phyloP scores from a whole-genome alignment of 257 asterid species.

The Misopates orontium region DNA sequence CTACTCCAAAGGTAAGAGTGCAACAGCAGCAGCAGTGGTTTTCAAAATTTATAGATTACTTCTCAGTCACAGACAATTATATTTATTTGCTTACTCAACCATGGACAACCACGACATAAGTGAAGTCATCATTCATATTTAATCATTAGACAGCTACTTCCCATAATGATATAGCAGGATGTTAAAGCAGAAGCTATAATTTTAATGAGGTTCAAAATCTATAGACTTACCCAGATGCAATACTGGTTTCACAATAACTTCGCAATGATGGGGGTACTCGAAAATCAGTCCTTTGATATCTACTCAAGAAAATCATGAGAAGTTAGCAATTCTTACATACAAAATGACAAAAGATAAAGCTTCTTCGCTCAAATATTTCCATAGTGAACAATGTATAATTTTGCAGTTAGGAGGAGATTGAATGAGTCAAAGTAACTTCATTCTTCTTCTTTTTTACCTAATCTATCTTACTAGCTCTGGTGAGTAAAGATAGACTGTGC shows the following conservation, averaged over 20 bases:
- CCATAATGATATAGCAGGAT: neutral
- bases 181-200: neutral
- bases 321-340: conserved; percentile 9
- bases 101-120: conserved; percentile 1
- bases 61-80: conserved; percentile 2
- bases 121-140: conserved; percentile 1
- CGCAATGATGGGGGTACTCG: conserved; percentile 78
- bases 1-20: neutral
- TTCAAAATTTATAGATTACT: neutral
- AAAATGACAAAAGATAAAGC: conserved; percentile 15
- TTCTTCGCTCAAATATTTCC: conserved; percentile 2
- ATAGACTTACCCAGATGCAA: conserved; percentile 48
- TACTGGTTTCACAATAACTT: conserved; percentile 46
- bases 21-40: conserved; percentile 8
- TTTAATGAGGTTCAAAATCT: neutral
- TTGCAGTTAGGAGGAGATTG: neutral
- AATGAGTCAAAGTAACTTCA: neutral
- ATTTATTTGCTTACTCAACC: conserved; percentile 24
- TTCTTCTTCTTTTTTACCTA: neutral
- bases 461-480: neutral
- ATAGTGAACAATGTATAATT: neutral
- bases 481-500: neutral
- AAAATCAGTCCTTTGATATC: conserved; percentile 80
- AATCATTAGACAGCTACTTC: neutral
- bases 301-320: conserved; percentile 28